phyloP scores from a whole-genome alignment of 352 stramenopile species.

The Globisporangium cederbergense region DNA sequence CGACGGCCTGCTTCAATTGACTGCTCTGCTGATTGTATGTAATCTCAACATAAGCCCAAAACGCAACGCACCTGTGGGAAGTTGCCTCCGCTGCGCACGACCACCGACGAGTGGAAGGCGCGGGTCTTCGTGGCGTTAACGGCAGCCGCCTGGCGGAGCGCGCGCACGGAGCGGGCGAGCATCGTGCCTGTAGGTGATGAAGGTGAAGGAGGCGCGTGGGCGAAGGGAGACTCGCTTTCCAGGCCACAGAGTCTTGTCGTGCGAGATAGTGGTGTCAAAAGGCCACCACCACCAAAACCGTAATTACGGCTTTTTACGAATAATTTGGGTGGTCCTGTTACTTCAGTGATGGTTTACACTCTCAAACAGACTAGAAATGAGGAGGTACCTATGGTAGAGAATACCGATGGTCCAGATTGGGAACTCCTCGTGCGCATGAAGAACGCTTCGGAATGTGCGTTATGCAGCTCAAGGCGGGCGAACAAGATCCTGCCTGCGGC shows the following conservation, averaged over 20 bases:
- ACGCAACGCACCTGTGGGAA: conserved; percentile 22
- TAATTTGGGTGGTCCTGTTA: conserved; percentile 14
- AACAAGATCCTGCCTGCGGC: too few species aligned
- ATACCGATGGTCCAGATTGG: conserved; percentile 18
- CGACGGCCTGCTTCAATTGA: too few species aligned
- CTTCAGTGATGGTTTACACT: not conserved
- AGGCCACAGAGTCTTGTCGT: conserved; percentile 11
- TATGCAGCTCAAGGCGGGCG: too few species aligned
- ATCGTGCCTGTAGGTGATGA: conserved; percentile 23
- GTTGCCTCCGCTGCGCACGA: conserved; percentile 30
- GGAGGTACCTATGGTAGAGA: not conserved
- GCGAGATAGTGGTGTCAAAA: conserved; percentile 1
- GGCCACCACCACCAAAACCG: conserved; percentile 17
- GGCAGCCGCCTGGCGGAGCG: conserved; percentile 21
- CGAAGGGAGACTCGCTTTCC: conserved; percentile 9
- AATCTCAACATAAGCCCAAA: not conserved
- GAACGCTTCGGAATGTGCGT: not conserved
- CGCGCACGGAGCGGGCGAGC: conserved; percentile 59
- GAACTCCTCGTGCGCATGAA: not conserved
- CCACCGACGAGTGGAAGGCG: conserved; percentile 49
- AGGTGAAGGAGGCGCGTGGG: not conserved
- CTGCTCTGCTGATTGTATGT: not conserved
- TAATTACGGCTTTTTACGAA: conserved; percentile 16
- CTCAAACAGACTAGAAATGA: not conserved
- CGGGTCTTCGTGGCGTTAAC: conserved; percentile 24